These are phyloP conservation scores for Blastobotrys muscicola DNA, from an alignment of 805 yeast species.

Conservation along the genomic window DNA sequence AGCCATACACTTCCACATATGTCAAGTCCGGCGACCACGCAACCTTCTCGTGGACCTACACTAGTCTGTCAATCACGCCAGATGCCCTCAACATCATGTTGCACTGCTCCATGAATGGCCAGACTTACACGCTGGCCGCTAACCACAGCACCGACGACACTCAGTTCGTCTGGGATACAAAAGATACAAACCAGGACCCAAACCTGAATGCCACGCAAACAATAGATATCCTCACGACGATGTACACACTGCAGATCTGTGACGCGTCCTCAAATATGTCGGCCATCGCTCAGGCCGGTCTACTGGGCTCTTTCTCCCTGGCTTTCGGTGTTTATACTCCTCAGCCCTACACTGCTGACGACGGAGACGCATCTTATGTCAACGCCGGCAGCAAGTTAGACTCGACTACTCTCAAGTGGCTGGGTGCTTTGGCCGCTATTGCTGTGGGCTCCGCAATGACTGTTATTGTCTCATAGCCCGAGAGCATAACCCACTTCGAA, in stretches of 20 bases:
- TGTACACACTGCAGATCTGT: conserved; percentile 30
- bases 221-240: conserved; percentile 22
- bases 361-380: conserved; percentile 16
- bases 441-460: conserved; percentile 11
- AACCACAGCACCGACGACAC: conserved; percentile 24
- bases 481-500: too few relatives aligned
- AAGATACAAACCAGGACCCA: conserved; percentile 19
- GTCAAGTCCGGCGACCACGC: conserved; percentile 31
- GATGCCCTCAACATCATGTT: conserved; percentile 30
- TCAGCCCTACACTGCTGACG: conserved; percentile 28
- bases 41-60: conserved; percentile 33
- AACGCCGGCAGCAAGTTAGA: conserved; percentile 12
- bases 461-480: conserved; percentile 6
- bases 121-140: conserved; percentile 30
- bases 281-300: conserved; percentile 25
- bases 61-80: conserved; percentile 29
- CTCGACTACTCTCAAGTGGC: conserved; percentile 12
- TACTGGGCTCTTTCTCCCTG: conserved; percentile 23
- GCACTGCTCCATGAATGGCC: conserved; percentile 27
- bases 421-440: conserved; percentile 12
- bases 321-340: conserved; percentile 31
- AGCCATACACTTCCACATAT: conserved; percentile 27
- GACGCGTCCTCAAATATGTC: conserved; percentile 24
- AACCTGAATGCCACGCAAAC: conserved; percentile 11
- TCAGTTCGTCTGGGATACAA: conserved; percentile 30